phyloP scores from a whole-genome alignment of 2,329 filamentous ascomycete species.

The Ceratocystiopsis minuta region DNA sequence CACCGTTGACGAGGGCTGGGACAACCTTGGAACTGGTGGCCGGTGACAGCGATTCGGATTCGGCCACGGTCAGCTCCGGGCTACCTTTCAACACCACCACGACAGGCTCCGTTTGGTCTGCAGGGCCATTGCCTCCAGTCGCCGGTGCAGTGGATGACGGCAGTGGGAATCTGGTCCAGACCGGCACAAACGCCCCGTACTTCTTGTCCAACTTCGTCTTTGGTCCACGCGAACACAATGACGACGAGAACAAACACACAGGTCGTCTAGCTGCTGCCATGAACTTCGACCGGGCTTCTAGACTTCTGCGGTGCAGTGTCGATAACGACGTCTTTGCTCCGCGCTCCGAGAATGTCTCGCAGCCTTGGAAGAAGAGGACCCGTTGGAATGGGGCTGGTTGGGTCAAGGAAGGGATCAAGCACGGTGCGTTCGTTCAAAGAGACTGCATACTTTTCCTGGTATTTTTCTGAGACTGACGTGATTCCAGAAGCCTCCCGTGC shows the following conservation, averaged over 20 bases:
- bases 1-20: slow-evolving; percentile 11
- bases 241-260: slow-evolving; percentile 53
- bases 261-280: slow-evolving; percentile 63
- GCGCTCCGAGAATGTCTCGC: neutral
- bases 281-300: slow-evolving; percentile 52
- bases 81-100: neutral
- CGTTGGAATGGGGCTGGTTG: slow-evolving; percentile 26
- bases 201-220: slow-evolving; percentile 33
- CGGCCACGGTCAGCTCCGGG: too few species aligned
- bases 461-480: neutral
- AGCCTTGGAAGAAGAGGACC: slow-evolving; percentile 12
- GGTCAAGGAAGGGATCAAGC: slow-evolving; percentile 13
- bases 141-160: slow-evolving; percentile 41
- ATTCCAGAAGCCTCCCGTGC: neutral
- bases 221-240: slow-evolving; percentile 19
- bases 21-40: slow-evolving; percentile 12
- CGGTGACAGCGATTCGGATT: slow-evolving; percentile 1
- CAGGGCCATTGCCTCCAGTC: slow-evolving; percentile 49
- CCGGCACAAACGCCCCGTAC: slow-evolving; percentile 55
- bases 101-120: slow-evolving; percentile 52
- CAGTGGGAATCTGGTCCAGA: slow-evolving; percentile 44
- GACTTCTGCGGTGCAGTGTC: slow-evolving; percentile 40
- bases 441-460: neutral
- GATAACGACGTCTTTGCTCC: neutral
- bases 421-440: slow-evolving; percentile 3